Evolutionary conservation across 352 stramenopile genomes (phyloP), one percentile per base, ranked within the genome.

Genomic region (Phytopythium chamaehyphon): DNA sequence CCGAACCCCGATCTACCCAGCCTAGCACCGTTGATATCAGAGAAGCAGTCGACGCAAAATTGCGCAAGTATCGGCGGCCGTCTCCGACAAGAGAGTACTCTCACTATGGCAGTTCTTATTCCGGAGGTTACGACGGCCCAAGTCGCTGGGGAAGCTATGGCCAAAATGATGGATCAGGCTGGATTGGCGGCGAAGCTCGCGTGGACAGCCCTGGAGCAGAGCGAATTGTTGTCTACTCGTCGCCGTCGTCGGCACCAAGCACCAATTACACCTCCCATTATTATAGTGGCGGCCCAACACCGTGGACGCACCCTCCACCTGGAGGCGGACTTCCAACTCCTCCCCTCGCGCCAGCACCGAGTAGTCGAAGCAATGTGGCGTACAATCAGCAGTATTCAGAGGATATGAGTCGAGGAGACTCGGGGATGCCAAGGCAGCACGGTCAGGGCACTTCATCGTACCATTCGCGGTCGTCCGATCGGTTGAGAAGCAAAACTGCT

Each of bases 161-260:
- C 43, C 65, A 50, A 40, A 42, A 51, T 16, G 59, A 55, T 38
- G 24, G 47, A 12, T 46, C 57, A 16, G 19, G 67, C 26, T 67
- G 62, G 64, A 42, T 59, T 47, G 28, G 22, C 42, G 45, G 28
- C 19, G 63, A 63, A 35, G 47, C 40, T 18, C 55, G 46, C 26
- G 45, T 51, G 49, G 59, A 66, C 22, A 66, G 44, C 36, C 44
- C 54, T 44, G 55, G 44, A 1, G 21, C 66, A 24, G 67, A 76
- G 44, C 67, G 67, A 5, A 57, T 73, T 28, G 67, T 73, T 21
- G 67, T 71, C 24, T 76, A 73, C 36, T 71, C 60, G 6, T 59
- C 66, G 21, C 53, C 57, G 7, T 33, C 47, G 9, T 52, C 47
- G 11, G 3, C 19, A 9, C 28, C 28, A 33, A 43, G 14, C 47